A percentile compares a stretch with the other conserved stretches of the same genome.
These are phyloP conservation scores for Candida succiphila DNA, from an alignment of 805 yeast genomes.

Conservation along the genomic window DNA sequence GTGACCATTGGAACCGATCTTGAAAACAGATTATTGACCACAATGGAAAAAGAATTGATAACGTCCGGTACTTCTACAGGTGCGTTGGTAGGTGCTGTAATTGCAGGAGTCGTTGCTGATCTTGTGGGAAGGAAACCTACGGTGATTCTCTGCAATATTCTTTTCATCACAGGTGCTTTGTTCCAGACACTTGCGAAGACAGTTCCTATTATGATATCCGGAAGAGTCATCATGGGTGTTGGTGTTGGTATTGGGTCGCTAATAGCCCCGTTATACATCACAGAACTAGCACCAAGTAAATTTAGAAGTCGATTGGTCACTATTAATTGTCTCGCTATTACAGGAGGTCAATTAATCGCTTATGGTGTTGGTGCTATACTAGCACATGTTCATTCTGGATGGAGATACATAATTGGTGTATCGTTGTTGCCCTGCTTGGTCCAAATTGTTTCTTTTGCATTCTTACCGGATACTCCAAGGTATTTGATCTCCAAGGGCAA, in stretches of 20 bases:
- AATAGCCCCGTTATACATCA: slow-evolving; percentile 42
- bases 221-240: slow-evolving; percentile 42
- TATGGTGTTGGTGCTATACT: slow-evolving; percentile 43
- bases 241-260: slow-evolving; percentile 49
- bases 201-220: slow-evolving; percentile 40
- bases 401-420: slow-evolving; percentile 42
- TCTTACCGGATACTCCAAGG: slow-evolving; percentile 48
- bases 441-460: slow-evolving; percentile 34
- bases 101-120: slow-evolving; percentile 42
- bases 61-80: slow-evolving; percentile 49
- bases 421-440: slow-evolving; percentile 41
- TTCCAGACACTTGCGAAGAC: slow-evolving; percentile 33
- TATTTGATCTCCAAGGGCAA: slow-evolving; percentile 36
- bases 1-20: slow-evolving; percentile 42
- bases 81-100: slow-evolving; percentile 38
- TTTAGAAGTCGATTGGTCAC: slow-evolving; percentile 44
- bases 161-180: slow-evolving; percentile 39
- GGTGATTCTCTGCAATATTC: slow-evolving; percentile 33
- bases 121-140: slow-evolving; percentile 35
- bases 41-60: slow-evolving; percentile 39
- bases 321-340: slow-evolving; percentile 41
- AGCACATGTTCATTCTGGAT: slow-evolving; percentile 31
- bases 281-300: slow-evolving; percentile 43
- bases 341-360: slow-evolving; percentile 48
- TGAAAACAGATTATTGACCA: slow-evolving; percentile 25